Evolutionary conservation across 2,329 filamentous ascomycete species (phyloP).

Genomic region (Aspergillus sp.): DNA sequence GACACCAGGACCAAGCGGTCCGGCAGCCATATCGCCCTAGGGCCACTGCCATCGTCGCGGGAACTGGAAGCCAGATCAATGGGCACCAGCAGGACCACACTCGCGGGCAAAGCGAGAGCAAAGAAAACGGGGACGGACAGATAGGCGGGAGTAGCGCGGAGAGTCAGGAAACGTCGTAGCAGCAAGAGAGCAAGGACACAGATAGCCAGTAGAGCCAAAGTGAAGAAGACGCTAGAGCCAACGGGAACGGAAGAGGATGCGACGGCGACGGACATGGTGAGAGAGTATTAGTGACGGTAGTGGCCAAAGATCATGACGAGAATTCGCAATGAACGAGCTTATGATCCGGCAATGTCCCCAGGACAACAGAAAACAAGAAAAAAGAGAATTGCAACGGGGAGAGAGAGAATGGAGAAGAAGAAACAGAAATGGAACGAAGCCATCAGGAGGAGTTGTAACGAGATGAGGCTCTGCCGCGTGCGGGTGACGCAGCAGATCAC

Average conservation of each 20-base stretch:
- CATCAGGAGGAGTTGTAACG: background rate
- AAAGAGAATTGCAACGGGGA: conserved; percentile 1
- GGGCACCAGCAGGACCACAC: conserved; percentile 83
- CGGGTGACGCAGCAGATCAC: conserved; percentile 9
- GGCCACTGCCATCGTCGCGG: conserved; percentile 56
- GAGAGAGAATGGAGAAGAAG: background rate
- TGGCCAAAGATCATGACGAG: conserved; percentile 1
- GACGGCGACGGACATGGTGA: conserved; percentile 16
- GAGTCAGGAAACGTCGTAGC: conserved; percentile 78
- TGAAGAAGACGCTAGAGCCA: conserved; percentile 70
- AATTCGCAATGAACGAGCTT: too few species aligned
- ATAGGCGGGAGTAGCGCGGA: conserved; percentile 84
- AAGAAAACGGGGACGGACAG: conserved; percentile 90
- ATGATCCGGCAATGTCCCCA: too few species aligned
- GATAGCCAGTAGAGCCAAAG: conserved; percentile 63
- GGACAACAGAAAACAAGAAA: background rate
- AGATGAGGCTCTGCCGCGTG: background rate
- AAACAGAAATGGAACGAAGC: background rate
- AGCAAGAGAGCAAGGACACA: conserved; percentile 72
- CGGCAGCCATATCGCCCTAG: conserved; percentile 80
- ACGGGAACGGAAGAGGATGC: conserved; percentile 45
- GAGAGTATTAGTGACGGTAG: background rate
- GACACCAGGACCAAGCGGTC: conserved; percentile 69
- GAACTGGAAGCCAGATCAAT: conserved; percentile 90
- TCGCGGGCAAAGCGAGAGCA: conserved; percentile 84